Conservation (phyloP, 257 asterid genomes). For the Striga asiatica region DNA sequence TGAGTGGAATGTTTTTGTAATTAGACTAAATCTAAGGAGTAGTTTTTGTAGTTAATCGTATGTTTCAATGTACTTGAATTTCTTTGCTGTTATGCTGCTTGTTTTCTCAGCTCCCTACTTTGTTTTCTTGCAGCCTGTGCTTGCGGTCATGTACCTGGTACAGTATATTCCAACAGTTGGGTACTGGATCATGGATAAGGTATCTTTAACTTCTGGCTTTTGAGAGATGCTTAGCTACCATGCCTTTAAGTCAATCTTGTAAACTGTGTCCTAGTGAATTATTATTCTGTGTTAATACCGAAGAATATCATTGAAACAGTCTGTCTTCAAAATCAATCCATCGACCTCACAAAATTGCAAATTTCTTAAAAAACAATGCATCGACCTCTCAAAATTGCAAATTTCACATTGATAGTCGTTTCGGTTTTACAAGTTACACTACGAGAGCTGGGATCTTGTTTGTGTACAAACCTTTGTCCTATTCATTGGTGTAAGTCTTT, state of each 20-base stretch:
- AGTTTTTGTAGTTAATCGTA: not conserved
- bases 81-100: not conserved
- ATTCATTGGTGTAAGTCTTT: not conserved
- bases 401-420: not conserved
- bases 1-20: too few relatives aligned
- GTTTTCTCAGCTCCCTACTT: not conserved
- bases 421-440: not conserved
- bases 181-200: slow-evolving; percentile 99
- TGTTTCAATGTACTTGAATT: slow-evolving; percentile 1
- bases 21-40: not conserved
- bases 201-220: slow-evolving; percentile 16
- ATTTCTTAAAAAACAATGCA: too few relatives aligned
- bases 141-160: slow-evolving; percentile 80
- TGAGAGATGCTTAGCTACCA: slow-evolving; percentile 2
- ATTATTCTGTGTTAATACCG: not conserved
- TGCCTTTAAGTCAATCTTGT: not conserved
- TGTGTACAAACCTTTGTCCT: not conserved
- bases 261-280: not conserved
- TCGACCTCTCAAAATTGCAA: not conserved
- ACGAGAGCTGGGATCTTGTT: not conserved
- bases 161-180: slow-evolving; percentile 81
- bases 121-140: slow-evolving; percentile 73
- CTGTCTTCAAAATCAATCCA: not conserved
- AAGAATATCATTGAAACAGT: not conserved
- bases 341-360: not conserved